Evolutionary conservation across 2,329 filamentous ascomycete species (phyloP), one percentile per base, ranked within the genome.

Genomic region (Talaromyces sp.): DNA sequence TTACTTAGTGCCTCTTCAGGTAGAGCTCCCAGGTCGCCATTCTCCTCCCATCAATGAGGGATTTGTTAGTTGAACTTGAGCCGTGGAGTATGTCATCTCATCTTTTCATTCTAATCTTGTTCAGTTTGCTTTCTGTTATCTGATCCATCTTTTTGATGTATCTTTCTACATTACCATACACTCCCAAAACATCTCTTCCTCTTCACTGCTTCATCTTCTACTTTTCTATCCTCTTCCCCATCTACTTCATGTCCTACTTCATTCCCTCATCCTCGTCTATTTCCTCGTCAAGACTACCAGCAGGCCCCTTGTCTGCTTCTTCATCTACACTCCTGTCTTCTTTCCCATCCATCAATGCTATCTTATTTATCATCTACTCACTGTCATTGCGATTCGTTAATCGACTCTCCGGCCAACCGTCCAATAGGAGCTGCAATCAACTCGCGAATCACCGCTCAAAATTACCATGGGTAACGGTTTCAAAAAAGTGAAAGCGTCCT

Each of bases 401-500:
- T 33, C 27, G 3, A 13, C 31, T 19, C 31, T 19, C 31, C n/a
- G n/a, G 37, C 7, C n/a, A 22, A 7, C 31, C 7, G 3, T 52
- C 11, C 14, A 31, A 33, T n/a, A 22, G 3, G 13, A n/a, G 31
- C 2, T 56, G n/a, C 50, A 37, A 37, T 39, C 5, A 11, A n/a
- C 33, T 22, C 31, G 9, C 8, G n/a, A 37, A 8, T 14, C 33
- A 24, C 11, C 6, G 4, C 33, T 39, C n/a, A 1, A 37, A 10
- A 33, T 5, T n/a, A 69, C 62, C 33, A 77, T 79, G 76, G 79
- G 77, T 60, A 75, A 75, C 7, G 68, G 77, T 8, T 86, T 92
- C 71, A 80, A 80, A 14, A 79, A 80, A 1, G 75, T 84, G 39
- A 77, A 83, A 58, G 81, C 92, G 22, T 84, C 86, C 24, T 76